Percentiles rank a stretch among this genome's conserved stretches.
Evolutionary conservation across 2,329 filamentous ascomycete species (phyloP).

Genomic region (Penicillium sumatraense): DNA sequence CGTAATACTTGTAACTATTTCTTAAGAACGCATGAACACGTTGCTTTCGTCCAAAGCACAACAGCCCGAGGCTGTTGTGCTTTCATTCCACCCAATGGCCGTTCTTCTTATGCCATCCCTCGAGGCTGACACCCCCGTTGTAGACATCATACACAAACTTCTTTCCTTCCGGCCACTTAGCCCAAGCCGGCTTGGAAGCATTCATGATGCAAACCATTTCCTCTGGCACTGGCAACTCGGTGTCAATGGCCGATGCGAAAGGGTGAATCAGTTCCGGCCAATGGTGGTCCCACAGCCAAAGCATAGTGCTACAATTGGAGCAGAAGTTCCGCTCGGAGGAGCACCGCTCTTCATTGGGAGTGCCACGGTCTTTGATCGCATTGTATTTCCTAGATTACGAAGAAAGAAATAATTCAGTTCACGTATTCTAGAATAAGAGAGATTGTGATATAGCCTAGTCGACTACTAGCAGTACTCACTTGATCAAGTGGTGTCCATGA

Average conservation of each 20-base stretch:
- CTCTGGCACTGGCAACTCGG: constrained; percentile 48
- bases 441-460: too few species aligned
- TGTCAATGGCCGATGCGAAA: constrained; percentile 56
- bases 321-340: constrained; percentile 54
- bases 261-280: constrained; percentile 57
- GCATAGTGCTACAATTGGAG: constrained; percentile 52
- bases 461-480: constrained; percentile 38
- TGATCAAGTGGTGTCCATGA: constrained; percentile 50
- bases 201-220: constrained; percentile 54
- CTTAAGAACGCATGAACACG: not conserved
- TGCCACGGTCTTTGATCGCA: constrained; percentile 51
- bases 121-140: constrained; percentile 42
- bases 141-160: constrained; percentile 49
- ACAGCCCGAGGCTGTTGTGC: too few species aligned
- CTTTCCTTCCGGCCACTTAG: constrained; percentile 54
- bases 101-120: constrained; percentile 53
- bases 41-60: too few species aligned
- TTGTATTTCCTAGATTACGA: constrained; percentile 46
- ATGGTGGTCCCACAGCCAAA: constrained; percentile 53
- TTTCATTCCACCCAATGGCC: constrained; percentile 40
- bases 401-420: not conserved
- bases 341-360: constrained; percentile 40
- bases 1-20: not conserved
- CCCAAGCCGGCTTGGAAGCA: constrained; percentile 52
- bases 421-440: too few species aligned